A percentile compares a stretch with the other conserved stretches of the same genome.
Evolutionary conservation across 2,329 filamentous ascomycete genomes (phyloP).

Genomic region (Aspergillus viridinutans): DNA sequence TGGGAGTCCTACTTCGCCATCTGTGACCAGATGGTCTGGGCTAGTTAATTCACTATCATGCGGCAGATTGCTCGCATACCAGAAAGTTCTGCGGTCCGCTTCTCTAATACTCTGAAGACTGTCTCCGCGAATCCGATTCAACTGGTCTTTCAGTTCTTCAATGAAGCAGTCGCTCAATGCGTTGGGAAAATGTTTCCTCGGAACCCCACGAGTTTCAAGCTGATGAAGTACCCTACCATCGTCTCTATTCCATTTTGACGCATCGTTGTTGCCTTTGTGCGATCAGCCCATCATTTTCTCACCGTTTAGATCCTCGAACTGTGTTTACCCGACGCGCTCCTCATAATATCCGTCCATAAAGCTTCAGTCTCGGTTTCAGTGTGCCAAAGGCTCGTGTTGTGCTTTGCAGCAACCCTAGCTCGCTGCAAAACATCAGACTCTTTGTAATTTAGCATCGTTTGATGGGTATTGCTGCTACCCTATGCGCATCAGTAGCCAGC

Average conservation of each 20-base stretch:
- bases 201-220: constrained; percentile 15
- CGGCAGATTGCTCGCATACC: no score
- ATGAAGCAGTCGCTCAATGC: constrained; percentile 19
- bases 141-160: constrained; percentile 22
- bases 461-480: neutral
- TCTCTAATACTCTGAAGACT: no score
- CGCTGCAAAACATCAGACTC: neutral
- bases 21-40: constrained; percentile 9
- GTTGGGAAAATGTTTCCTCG: constrained; percentile 22
- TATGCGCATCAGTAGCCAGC: neutral
- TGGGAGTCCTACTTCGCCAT: constrained; percentile 4
- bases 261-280: neutral
- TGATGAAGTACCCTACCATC: constrained; percentile 17
- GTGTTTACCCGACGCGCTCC: constrained; percentile 38
- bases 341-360: constrained; percentile 19
- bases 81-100: no score
- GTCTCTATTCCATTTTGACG: constrained; percentile 15
- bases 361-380: neutral
- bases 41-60: no score
- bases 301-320: neutral
- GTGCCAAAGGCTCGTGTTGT: neutral
- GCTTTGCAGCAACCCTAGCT: neutral
- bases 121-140: constrained; percentile 6
- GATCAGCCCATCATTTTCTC: neutral
- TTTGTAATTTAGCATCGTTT: neutral